These are phyloP conservation scores for Monosporozyma aquatica DNA, from an alignment of 805 yeast species.

Conservation along the genomic window DNA sequence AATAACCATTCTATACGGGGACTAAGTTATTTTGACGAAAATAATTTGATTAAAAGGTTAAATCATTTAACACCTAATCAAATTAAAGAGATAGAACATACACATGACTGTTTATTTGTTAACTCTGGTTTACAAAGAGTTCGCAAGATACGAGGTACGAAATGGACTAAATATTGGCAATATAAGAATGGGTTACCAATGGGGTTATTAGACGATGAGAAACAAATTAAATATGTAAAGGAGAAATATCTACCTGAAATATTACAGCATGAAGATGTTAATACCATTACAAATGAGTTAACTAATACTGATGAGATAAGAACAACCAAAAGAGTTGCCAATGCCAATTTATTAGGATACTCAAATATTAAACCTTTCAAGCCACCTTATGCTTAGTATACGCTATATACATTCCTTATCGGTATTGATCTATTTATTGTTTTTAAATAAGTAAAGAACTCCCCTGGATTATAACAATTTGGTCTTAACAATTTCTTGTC, in stretches of 20 bases:
- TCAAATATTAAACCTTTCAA: slow-evolving; percentile 37
- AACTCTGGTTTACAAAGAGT: slow-evolving; percentile 38
- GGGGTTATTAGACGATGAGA: slow-evolving; percentile 22
- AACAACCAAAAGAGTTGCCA: slow-evolving; percentile 38
- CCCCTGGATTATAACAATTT: slow-evolving; percentile 28
- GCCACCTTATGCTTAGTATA: slow-evolving; percentile 33
- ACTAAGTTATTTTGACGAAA: slow-evolving; percentile 35
- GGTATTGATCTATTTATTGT: neutral
- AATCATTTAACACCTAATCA: slow-evolving; percentile 29
- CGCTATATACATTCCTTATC: too few relatives aligned
- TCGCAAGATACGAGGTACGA: slow-evolving; percentile 35
- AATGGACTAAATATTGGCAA: slow-evolving; percentile 43
- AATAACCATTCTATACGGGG: slow-evolving; percentile 32
- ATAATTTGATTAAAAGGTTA: slow-evolving; percentile 23
- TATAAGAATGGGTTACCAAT: slow-evolving; percentile 35
- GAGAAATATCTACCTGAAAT: slow-evolving; percentile 27
- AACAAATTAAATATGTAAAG: slow-evolving; percentile 18
- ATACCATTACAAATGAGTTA: slow-evolving; percentile 31
- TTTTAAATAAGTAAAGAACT: neutral
- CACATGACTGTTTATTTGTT: slow-evolving; percentile 40
- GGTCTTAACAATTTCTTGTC: slow-evolving; percentile 31
- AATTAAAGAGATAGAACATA: slow-evolving; percentile 39
- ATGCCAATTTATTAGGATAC: slow-evolving; percentile 40
- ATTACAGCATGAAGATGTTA: slow-evolving; percentile 25
- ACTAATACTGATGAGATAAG: slow-evolving; percentile 37